Evolutionary conservation across 139 green algal species (phyloP).

Genomic region (Coelastrella sp.): DNA sequence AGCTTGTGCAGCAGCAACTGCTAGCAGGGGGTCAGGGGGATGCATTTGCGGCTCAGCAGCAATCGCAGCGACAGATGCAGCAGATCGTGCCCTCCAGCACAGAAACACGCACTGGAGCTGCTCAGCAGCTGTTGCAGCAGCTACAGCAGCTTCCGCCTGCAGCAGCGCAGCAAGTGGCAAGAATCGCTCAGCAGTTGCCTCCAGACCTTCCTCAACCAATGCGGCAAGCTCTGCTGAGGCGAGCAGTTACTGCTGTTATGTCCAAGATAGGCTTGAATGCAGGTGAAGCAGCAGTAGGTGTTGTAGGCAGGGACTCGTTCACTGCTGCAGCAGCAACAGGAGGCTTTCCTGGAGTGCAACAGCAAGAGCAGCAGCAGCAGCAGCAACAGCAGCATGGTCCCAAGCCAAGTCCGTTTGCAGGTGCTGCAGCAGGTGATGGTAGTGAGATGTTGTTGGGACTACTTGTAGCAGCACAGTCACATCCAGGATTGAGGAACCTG

Average conservation of each 20-base stretch:
- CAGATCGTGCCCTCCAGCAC: conserved; percentile 5
- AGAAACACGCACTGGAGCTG: not conserved
- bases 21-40: not conserved
- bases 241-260: conserved; percentile 4
- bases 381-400: not conserved
- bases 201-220: not conserved
- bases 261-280: not conserved
- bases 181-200: conserved; percentile 2
- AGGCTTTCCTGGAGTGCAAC: not conserved
- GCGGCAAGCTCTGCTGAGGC: not conserved
- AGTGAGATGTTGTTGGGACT: not conserved
- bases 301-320: too few relatives aligned
- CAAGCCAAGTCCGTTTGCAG: too few relatives aligned
- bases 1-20: conserved; percentile 7
- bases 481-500: conserved; percentile 7
- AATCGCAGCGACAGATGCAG: not conserved
- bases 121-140: conserved; percentile 39
- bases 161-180: conserved; percentile 29
- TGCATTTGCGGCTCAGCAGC: conserved; percentile 3
- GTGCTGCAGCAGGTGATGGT: too few relatives aligned
- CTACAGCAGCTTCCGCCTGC: not conserved
- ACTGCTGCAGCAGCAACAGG: not conserved
- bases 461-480: conserved; percentile 25
- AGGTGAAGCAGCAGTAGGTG: not conserved
- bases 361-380: conserved; percentile 15